These are phyloP conservation scores for Solanum ossicruentum DNA, from an alignment of 257 asterid genomes.

Conservation along the genomic window DNA sequence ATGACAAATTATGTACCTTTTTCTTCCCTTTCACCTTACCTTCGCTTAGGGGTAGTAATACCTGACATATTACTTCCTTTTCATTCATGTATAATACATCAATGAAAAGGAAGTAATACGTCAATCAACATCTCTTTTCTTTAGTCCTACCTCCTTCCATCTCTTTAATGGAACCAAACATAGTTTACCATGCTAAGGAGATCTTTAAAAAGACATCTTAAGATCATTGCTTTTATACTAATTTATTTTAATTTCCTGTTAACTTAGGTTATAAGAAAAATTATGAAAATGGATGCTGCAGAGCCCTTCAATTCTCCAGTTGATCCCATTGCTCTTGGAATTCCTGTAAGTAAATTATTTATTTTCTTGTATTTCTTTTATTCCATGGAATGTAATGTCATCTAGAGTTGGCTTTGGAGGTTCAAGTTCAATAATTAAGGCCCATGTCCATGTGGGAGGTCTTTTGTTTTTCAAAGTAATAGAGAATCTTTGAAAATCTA, in stretches of 20 bases:
- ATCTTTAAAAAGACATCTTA: not conserved
- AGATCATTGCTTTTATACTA: not conserved
- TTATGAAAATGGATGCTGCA: conserved; percentile 97
- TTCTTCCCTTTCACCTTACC: not conserved
- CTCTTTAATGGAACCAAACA: not conserved
- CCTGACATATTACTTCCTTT: too few species aligned
- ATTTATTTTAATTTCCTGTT: conserved; percentile 5
- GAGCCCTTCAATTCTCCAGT: conserved; percentile 87
- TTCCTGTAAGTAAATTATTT: conserved; percentile 38
- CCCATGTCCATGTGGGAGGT: not conserved
- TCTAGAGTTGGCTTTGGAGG: not conserved
- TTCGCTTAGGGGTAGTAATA: not conserved
- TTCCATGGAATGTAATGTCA: not conserved
- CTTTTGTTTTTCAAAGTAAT: not conserved
- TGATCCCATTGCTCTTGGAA: conserved; percentile 78
- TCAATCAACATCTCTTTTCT: not conserved
- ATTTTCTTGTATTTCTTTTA: not conserved
- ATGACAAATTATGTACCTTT: not conserved
- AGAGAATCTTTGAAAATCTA: not conserved
- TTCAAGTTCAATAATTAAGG: not conserved
- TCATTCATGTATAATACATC: too few species aligned
- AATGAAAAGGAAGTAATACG: not conserved
- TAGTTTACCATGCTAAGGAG: not conserved
- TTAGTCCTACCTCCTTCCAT: not conserved
- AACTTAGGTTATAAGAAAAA: conserved; percentile 63